Percentiles rank a stretch among this genome's conserved stretches.
Conservation (phyloP, 306 rosid species). For the Cicer judaicum region DNA sequence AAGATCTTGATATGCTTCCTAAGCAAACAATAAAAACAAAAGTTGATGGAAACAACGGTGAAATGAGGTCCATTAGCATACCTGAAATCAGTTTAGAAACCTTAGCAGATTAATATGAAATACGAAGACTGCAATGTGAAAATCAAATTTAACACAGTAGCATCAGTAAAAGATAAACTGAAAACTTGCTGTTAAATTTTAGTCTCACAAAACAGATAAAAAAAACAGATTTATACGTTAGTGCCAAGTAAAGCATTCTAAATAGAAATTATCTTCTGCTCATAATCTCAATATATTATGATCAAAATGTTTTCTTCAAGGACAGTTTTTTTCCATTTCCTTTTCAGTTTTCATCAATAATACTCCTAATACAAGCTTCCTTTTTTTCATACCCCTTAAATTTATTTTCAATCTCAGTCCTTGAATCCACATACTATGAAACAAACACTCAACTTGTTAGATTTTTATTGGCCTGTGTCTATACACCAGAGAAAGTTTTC, state of each 20-base stretch:
- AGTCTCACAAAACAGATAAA: background rate
- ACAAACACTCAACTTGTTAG: background rate
- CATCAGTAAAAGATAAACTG: conserved; percentile 11
- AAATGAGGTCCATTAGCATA: conserved; percentile 97
- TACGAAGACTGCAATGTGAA: conserved; percentile 25
- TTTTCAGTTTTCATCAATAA: conserved; percentile 8
- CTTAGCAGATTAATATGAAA: conserved; percentile 39
- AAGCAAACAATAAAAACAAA: conserved; percentile 84
- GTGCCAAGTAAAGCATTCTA: conserved; percentile 18
- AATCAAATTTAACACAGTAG: conserved; percentile 22
- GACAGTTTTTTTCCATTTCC: background rate
- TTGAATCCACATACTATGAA: conserved; percentile 6
- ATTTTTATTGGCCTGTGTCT: conserved; percentile 9
- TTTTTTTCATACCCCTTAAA: background rate
- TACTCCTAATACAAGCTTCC: background rate
- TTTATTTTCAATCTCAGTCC: background rate
- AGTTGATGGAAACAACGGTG: conserved; percentile 91
- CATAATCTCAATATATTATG: background rate
- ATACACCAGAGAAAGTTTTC: background rate
- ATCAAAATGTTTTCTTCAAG: conserved; percentile 8
- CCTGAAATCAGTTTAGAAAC: conserved; percentile 59
- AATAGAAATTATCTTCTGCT: conserved; percentile 22
- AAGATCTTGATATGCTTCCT: conserved; percentile 96
- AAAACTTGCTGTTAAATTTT: conserved; percentile 23
- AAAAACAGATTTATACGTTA: background rate